Percentiles rank a stretch among this genome's conserved stretches.
These are phyloP conservation scores for Colletotrichum neosansevieriae DNA, from an alignment of 2,329 filamentous ascomycete species.

Conservation along the genomic window DNA sequence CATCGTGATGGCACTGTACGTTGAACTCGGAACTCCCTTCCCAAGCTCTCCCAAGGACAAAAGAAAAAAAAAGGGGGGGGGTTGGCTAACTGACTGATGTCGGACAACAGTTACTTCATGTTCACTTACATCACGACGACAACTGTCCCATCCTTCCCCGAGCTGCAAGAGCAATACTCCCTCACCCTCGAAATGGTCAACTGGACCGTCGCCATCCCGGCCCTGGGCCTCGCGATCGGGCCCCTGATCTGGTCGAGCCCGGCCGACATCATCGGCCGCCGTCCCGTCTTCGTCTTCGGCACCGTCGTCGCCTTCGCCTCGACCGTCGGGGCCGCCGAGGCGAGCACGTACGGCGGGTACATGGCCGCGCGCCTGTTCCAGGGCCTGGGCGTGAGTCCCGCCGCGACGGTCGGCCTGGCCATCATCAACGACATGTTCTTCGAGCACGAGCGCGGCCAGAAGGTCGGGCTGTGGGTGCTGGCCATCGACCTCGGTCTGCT, in stretches of 20 bases:
- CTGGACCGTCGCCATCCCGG: slow-evolving; percentile 66
- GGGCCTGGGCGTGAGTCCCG: slow-evolving; percentile 66
- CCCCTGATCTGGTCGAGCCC: slow-evolving; percentile 62
- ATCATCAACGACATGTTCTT: slow-evolving; percentile 68
- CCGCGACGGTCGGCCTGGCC: slow-evolving; percentile 66
- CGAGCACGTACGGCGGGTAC: slow-evolving; percentile 59
- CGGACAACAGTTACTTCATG: slow-evolving; percentile 61
- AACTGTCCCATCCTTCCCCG: slow-evolving; percentile 65
- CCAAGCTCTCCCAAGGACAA: not conserved
- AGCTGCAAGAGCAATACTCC: slow-evolving; percentile 60
- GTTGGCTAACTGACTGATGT: not conserved
- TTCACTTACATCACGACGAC: slow-evolving; percentile 71
- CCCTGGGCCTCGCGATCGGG: slow-evolving; percentile 62
- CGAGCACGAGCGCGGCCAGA: slow-evolving; percentile 66
- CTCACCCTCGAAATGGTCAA: slow-evolving; percentile 61
- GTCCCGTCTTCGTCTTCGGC: slow-evolving; percentile 61
- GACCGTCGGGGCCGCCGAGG: slow-evolving; percentile 50
- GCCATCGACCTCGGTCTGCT: slow-evolving; percentile 66
- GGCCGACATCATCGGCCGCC: slow-evolving; percentile 64
- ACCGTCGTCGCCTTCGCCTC: slow-evolving; percentile 49
- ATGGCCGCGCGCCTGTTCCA: slow-evolving; percentile 71
- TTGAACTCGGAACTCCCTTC: not conserved
- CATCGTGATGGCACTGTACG: slow-evolving; percentile 66
- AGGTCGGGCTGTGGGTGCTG: slow-evolving; percentile 68
- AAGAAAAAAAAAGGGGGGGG: no score